Evolutionary conservation across 2,329 filamentous ascomycete species (phyloP).

Genomic region (Polytolypa hystricis): DNA sequence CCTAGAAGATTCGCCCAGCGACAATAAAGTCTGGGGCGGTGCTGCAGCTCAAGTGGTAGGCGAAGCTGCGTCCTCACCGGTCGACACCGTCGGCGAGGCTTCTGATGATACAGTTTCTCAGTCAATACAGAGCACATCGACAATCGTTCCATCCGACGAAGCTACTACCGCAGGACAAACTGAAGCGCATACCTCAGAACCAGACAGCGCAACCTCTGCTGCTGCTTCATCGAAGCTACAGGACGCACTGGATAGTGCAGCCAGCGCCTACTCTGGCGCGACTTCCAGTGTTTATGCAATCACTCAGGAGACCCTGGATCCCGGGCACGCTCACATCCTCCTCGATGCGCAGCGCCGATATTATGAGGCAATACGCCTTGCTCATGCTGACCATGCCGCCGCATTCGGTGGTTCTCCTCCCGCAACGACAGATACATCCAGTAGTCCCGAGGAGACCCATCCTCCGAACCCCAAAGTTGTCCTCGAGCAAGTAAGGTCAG

Average conservation of each 20-base stretch:
- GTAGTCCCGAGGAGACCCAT: slow-evolving; percentile 17
- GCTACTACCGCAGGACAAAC: too few relatives aligned
- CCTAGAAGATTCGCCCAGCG: too few relatives aligned
- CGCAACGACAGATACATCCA: slow-evolving; percentile 26
- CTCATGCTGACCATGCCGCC: slow-evolving; percentile 66
- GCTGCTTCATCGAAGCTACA: slow-evolving; percentile 57
- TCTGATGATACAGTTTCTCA: slow-evolving; percentile 25
- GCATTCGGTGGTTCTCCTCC: slow-evolving; percentile 47
- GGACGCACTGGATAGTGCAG: slow-evolving; percentile 58
- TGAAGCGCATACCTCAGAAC: too few relatives aligned
- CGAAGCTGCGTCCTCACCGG: slow-evolving; percentile 35
- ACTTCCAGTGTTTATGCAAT: slow-evolving; percentile 42
- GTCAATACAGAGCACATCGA: not conserved
- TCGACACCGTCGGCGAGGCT: slow-evolving; percentile 37
- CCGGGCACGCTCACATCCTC: slow-evolving; percentile 43
- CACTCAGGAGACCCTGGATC: slow-evolving; percentile 37
- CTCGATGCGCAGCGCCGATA: slow-evolving; percentile 56
- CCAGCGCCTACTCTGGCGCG: slow-evolving; percentile 54
- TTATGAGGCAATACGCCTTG: slow-evolving; percentile 66
- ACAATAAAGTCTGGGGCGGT: slow-evolving; percentile 39
- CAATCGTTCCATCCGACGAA: slow-evolving; percentile 1
- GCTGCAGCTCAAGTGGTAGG: slow-evolving; percentile 37
- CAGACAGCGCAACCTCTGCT: too few relatives aligned
- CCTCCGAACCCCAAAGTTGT: slow-evolving; percentile 21
- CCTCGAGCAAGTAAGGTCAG: slow-evolving; percentile 24